Evolutionary conservation across 371 early-diverging fungal genomes (phyloP).

Genomic region (Apophysomyces sp.): DNA sequence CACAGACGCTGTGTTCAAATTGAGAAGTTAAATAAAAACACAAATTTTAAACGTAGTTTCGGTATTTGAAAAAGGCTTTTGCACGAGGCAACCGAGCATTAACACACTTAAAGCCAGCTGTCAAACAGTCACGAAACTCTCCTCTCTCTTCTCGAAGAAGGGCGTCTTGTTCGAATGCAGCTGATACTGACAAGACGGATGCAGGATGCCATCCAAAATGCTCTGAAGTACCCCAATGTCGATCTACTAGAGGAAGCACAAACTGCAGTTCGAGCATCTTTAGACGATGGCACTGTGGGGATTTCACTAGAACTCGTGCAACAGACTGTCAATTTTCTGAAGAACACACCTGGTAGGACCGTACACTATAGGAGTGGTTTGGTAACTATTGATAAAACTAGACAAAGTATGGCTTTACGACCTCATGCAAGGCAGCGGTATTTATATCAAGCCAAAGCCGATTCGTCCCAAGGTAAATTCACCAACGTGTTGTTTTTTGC

Average conservation of each 20-base stretch:
- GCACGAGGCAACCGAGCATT: background rate
- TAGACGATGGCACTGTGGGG: constrained; percentile 5
- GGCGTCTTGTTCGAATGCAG: constrained; percentile 16
- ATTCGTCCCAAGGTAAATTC: background rate
- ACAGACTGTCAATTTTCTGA: constrained; percentile 5
- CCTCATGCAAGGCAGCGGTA: constrained; percentile 23
- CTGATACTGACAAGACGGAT: constrained; percentile 25
- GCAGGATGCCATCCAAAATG: constrained; percentile 14
- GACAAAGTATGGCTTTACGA: constrained; percentile 32
- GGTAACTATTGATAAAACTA: constrained; percentile 1
- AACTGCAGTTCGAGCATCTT: constrained; percentile 4
- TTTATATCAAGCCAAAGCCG: constrained; percentile 32
- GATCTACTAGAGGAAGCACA: constrained; percentile 24
- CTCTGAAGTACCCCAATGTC: constrained; percentile 10
- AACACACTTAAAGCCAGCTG: background rate
- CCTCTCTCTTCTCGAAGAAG: too few species aligned
- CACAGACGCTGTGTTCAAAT: too few species aligned
- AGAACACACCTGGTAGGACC: background rate
- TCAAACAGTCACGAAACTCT: background rate
- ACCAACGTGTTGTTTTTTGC: background rate
- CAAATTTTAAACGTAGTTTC: too few species aligned
- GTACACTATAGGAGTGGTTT: background rate
- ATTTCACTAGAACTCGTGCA: constrained; percentile 27
- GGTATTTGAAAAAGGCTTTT: too few species aligned
- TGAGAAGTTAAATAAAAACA: too few species aligned